phyloP scores from a whole-genome alignment of 208 protist species.

The Trypanosoma avium region DNA sequence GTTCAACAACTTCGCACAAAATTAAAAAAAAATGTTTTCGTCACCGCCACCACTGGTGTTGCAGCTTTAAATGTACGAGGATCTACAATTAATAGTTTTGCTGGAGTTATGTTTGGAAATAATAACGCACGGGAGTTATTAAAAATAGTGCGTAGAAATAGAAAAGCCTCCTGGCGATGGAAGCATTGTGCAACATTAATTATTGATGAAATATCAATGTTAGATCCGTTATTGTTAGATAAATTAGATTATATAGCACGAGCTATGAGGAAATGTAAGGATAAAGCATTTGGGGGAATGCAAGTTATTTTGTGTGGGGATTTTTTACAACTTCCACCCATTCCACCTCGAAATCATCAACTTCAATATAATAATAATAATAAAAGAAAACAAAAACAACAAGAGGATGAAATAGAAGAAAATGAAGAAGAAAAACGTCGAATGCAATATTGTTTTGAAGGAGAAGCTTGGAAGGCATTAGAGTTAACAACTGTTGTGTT shows the following conservation, averaged over 20 bases:
- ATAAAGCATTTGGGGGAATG: slow-evolving; percentile 68
- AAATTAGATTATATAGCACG: slow-evolving; percentile 53
- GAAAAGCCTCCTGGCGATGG: slow-evolving; percentile 39
- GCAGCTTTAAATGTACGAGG: slow-evolving; percentile 63
- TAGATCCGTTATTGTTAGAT: slow-evolving; percentile 51
- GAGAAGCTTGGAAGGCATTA: slow-evolving; percentile 41
- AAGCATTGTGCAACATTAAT: slow-evolving; percentile 48
- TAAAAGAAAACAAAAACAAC: not conserved
- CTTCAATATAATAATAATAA: not conserved
- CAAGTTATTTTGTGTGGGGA: slow-evolving; percentile 82
- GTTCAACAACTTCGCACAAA: slow-evolving; percentile 24
- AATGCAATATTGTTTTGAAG: slow-evolving; percentile 52
- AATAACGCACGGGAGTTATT: slow-evolving; percentile 32
- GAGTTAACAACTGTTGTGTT: slow-evolving; percentile 38
- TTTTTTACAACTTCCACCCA: slow-evolving; percentile 75
- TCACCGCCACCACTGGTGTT: slow-evolving; percentile 63
- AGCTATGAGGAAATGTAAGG: slow-evolving; percentile 32
- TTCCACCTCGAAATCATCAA: slow-evolving; percentile 21
- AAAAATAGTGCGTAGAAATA: slow-evolving; percentile 33
- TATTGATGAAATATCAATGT: slow-evolving; percentile 82
- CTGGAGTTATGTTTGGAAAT: slow-evolving; percentile 41
- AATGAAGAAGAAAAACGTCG: not conserved
- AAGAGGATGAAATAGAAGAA: slow-evolving; percentile 5
- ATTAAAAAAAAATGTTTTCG: slow-evolving; percentile 33
- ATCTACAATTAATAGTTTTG: slow-evolving; percentile 55